Conservation (phyloP, 768 basidiomycete species). For the Lactarius tabidus region DNA sequence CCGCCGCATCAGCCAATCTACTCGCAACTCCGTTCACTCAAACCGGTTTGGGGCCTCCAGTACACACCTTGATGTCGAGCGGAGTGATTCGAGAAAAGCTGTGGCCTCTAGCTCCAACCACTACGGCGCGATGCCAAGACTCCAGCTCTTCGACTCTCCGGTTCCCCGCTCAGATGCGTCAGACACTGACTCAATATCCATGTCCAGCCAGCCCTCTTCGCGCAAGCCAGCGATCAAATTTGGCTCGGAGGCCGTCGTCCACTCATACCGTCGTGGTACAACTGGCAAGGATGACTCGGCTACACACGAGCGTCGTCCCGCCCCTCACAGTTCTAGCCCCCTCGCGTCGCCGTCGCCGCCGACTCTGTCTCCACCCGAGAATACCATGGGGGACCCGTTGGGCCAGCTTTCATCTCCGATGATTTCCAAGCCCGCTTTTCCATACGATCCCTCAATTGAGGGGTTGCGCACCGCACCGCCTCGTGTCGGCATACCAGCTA, state of each 20-base stretch:
- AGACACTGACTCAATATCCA: slow-evolving; percentile 40
- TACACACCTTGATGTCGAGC: slow-evolving; percentile 39
- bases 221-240: slow-evolving; percentile 68
- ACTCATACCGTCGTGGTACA: slow-evolving; percentile 61
- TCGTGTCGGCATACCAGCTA: not conserved
- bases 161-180: slow-evolving; percentile 46
- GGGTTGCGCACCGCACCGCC: slow-evolving; percentile 23
- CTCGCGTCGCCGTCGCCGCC: slow-evolving; percentile 6
- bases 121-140: slow-evolving; percentile 56
- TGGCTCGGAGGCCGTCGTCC: slow-evolving; percentile 65
- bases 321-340: slow-evolving; percentile 6
- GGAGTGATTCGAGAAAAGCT: slow-evolving; percentile 40
- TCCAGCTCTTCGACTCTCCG: slow-evolving; percentile 87
- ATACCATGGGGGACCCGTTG: not conserved
- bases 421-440: not conserved
- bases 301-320: slow-evolving; percentile 44
- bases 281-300: slow-evolving; percentile 35
- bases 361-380: not conserved
- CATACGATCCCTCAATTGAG: not conserved
- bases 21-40: slow-evolving; percentile 35
- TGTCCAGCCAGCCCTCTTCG: slow-evolving; percentile 32
- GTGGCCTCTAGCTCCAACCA: not conserved
- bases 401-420: not conserved
- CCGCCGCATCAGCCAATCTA: slow-evolving; percentile 35
- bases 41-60: slow-evolving; percentile 1